These are phyloP conservation scores for Cerioporus squamosus DNA, from an alignment of 1,284 basidiomycete species.

Conservation along the genomic window DNA sequence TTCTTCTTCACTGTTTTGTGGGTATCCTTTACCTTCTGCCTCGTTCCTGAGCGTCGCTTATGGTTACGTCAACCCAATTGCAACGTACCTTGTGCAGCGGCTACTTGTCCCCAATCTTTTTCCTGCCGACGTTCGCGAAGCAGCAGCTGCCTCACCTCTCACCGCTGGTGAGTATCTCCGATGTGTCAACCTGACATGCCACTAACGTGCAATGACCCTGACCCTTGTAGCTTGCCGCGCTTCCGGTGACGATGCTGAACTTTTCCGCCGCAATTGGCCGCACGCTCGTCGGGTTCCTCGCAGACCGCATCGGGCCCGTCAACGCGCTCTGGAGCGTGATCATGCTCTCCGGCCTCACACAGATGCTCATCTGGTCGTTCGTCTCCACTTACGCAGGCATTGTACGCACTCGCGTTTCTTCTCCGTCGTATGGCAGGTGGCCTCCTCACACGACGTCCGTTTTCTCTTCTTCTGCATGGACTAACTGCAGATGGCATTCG, in stretches of 20 bases:
- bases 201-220: background rate
- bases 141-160: constrained; percentile 24
- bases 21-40: background rate
- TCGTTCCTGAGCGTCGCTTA: background rate
- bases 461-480: background rate
- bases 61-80: background rate
- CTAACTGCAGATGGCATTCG: constrained; percentile 27
- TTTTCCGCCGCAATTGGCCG: constrained; percentile 28
- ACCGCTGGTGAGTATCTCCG: constrained; percentile 18
- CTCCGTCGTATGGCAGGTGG: too few relatives aligned
- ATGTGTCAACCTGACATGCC: too few relatives aligned
- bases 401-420: constrained; percentile 12
- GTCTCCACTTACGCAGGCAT: constrained; percentile 31
- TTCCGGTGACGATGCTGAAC: constrained; percentile 30
- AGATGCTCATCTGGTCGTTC: constrained; percentile 32
- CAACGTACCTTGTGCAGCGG: constrained; percentile 16
- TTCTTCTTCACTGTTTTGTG: constrained; percentile 31
- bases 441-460: background rate
- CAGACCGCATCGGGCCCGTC: constrained; percentile 30
- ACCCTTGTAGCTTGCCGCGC: constrained; percentile 18
- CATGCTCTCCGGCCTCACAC: constrained; percentile 31
- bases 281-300: constrained; percentile 28
- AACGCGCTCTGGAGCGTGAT: constrained; percentile 28
- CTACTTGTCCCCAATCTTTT: constrained; percentile 32
- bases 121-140: constrained; percentile 26